phyloP scores from a whole-genome alignment of 2,329 filamentous ascomycete species.

The Cadophora luteo-olivacea region DNA sequence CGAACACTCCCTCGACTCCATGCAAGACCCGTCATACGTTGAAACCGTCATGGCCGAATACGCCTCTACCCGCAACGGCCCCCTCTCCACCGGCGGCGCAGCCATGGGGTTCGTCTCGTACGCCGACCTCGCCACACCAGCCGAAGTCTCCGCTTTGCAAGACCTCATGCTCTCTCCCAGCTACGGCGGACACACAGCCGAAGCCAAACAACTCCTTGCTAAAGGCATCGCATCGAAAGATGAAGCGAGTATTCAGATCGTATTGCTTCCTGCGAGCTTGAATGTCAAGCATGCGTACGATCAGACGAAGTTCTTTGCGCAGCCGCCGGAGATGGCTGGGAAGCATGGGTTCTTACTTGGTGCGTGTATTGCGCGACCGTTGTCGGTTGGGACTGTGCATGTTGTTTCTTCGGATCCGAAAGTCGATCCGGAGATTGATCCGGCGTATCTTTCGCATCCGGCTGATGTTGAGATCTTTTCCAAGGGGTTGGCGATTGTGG shows the following conservation, averaged over 20 bases:
- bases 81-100: conserved; percentile 19
- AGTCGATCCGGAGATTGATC: background rate
- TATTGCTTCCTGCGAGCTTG: conserved; percentile 14
- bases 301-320: conserved; percentile 9
- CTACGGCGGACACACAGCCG: conserved; percentile 14
- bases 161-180: conserved; percentile 1
- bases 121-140: conserved; percentile 12
- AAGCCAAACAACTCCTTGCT: conserved; percentile 16
- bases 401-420: background rate
- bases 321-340: background rate
- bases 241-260: conserved; percentile 21
- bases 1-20: conserved; percentile 17
- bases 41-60: conserved; percentile 14
- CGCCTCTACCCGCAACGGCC: conserved; percentile 14
- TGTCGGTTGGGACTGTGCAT: conserved; percentile 1
- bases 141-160: conserved; percentile 14
- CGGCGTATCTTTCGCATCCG: background rate
- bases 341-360: background rate
- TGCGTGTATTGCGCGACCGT: conserved; percentile 3
- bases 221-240: conserved; percentile 17
- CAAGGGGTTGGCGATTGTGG: conserved; percentile 12
- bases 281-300: conserved; percentile 12
- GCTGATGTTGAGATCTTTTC: conserved; percentile 17
- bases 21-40: conserved; percentile 11
- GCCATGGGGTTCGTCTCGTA: conserved; percentile 25